A percentile compares a stretch with the other conserved stretches of the same genome.
phyloP scores from a whole-genome alignment of 179 eudicot genomes.

The Beta corolliflora region DNA sequence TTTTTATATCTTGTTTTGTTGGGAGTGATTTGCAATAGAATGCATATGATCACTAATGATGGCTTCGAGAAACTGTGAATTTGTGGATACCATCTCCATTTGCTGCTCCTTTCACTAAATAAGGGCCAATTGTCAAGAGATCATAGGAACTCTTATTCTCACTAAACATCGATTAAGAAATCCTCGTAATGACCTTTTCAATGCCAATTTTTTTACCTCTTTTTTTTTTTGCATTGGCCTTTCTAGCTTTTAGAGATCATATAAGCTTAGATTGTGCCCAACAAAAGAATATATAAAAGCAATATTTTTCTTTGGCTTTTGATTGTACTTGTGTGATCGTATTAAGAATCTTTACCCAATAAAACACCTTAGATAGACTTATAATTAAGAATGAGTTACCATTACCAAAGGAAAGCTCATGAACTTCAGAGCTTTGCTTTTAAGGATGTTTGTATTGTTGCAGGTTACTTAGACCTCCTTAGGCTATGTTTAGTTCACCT shows the following conservation, averaged over 20 bases:
- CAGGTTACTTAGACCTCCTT: constrained; percentile 15
- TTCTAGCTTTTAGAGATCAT: background rate
- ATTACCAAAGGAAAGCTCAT: constrained; percentile 20
- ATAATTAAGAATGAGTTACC: background rate
- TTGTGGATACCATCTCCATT: constrained; percentile 13
- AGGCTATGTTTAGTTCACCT: background rate
- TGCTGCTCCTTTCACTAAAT: background rate
- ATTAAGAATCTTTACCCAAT: background rate
- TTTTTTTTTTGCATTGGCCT: background rate
- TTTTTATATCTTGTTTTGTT: constrained; percentile 1
- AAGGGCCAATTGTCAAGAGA: background rate
- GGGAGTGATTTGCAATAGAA: constrained; percentile 12
- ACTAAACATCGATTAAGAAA: background rate
- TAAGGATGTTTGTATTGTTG: constrained; percentile 20
- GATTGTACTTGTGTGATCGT: background rate
- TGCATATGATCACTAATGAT: constrained; percentile 30
- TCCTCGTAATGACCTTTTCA: background rate
- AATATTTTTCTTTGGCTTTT: background rate
- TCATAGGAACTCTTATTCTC: background rate
- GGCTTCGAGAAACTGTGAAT: constrained; percentile 9
- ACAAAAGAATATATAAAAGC: too few relatives aligned
- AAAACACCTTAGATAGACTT: background rate
- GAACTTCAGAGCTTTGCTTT: constrained; percentile 26
- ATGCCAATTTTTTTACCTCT: background rate
- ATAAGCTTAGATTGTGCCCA: too few relatives aligned